A percentile compares a stretch with the other conserved stretches of the same genome.
Conservation (phyloP, 495 filamentous ascomycete species). For the Aspergillus heteromorphus region DNA sequence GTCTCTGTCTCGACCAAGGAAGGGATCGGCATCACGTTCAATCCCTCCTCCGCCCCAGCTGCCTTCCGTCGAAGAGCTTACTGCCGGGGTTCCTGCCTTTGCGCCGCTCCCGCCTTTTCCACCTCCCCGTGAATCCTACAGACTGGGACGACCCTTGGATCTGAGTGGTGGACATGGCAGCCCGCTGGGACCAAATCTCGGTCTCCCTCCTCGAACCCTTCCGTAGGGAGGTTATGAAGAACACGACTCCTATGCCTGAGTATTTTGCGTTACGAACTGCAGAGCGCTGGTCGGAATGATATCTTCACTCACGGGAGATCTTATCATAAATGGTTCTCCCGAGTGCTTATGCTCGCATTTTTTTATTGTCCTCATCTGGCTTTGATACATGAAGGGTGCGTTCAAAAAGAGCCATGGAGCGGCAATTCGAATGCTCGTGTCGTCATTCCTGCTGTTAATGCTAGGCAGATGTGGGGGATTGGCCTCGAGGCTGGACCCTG, state of each 20-base stretch:
- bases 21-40: constrained; percentile 34
- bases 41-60: constrained; percentile 35
- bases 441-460: background rate
- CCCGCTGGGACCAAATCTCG: constrained; percentile 29
- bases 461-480: constrained; percentile 5
- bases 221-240: constrained; percentile 23
- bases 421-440: background rate
- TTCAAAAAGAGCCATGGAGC: background rate
- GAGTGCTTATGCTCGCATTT: constrained; percentile 4
- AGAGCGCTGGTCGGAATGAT: constrained; percentile 42
- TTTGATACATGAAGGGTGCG: constrained; percentile 3
- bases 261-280: constrained; percentile 39
- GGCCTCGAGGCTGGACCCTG: constrained; percentile 37
- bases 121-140: constrained; percentile 37
- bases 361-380: constrained; percentile 11
- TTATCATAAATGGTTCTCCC: constrained; percentile 28
- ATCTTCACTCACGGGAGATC: constrained; percentile 32
- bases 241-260: constrained; percentile 24
- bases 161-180: constrained; percentile 27
- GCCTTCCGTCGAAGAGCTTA: constrained; percentile 42
- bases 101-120: constrained; percentile 32
- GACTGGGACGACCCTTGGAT: constrained; percentile 30
- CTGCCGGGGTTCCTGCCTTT: constrained; percentile 43
- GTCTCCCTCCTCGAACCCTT: constrained; percentile 37
- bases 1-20: constrained; percentile 39